These are phyloP conservation scores for Nothophaeocryptopus gaeumannii DNA, from an alignment of 2,329 filamentous ascomycete genomes.

Conservation along the genomic window DNA sequence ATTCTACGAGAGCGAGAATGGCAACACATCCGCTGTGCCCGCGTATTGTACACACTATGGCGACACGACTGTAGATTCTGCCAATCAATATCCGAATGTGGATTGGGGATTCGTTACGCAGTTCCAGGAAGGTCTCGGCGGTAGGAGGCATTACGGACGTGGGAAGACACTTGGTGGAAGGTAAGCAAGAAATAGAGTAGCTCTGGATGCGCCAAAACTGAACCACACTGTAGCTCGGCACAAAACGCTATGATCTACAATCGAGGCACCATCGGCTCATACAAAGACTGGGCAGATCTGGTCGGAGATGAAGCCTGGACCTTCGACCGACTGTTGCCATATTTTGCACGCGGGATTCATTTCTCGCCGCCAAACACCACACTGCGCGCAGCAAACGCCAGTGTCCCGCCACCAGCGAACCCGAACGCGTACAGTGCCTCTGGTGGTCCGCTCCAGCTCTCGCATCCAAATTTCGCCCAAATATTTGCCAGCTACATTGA, in stretches of 20 bases:
- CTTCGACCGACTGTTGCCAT: constrained; percentile 30
- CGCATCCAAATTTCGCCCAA: constrained; percentile 15
- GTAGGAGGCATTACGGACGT: constrained; percentile 21
- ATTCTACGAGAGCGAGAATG: constrained; percentile 23
- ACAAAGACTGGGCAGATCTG: constrained; percentile 37
- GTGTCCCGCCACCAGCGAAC: constrained; percentile 12
- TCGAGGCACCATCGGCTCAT: constrained; percentile 33
- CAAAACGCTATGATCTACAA: constrained; percentile 31
- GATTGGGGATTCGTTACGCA: constrained; percentile 20
- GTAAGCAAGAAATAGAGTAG: constrained; percentile 2
- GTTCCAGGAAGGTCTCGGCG: constrained; percentile 9
- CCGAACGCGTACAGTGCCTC: constrained; percentile 1
- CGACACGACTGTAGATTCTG: constrained; percentile 3
- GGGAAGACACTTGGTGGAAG: constrained; percentile 31
- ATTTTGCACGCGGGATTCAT: constrained; percentile 16
- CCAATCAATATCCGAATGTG: constrained; percentile 15
- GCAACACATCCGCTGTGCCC: constrained; percentile 26
- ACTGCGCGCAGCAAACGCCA: constrained; percentile 14
- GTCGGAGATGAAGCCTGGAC: constrained; percentile 36
- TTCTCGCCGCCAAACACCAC: constrained; percentile 4
- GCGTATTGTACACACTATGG: constrained; percentile 20
- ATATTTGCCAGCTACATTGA: constrained; percentile 12
- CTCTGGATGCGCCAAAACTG: not conserved
- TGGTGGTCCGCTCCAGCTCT: constrained; percentile 12
- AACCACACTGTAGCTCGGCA: constrained; percentile 19